Evolutionary conservation across 495 filamentous ascomycete species (phyloP), one percentile per base, ranked within the genome.

Genomic region (Aspergillus leporis): DNA sequence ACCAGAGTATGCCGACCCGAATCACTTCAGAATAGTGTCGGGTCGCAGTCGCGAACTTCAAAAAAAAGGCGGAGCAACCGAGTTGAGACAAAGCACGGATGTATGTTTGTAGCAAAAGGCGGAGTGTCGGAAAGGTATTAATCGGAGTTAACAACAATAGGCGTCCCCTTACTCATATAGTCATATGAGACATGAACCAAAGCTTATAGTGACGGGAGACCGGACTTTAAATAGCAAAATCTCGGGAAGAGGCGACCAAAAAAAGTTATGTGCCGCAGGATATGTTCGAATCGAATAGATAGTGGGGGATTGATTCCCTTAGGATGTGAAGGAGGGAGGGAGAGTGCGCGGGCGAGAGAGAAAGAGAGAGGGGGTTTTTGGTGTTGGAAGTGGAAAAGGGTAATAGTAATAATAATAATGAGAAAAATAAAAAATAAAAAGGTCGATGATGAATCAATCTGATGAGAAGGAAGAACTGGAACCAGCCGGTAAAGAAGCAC

Each of bases 341-440:
- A 45, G 60, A 66, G 21, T 19, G 40, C 5, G 40, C 16, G 10
- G 18, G 61, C 65, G 63, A 63, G 60, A 51, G 59, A 36, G 10
- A 38, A 28, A 60, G 53, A 22, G 45, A 41, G 32, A 46, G 31
- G 19, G 18, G 63, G n/a, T n/a, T n/a, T n/a, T n/a, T n/a, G n/a
- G n/a, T n/a, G n/a, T n/a, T n/a, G n/a, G n/a, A n/a, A 66, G 55
- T 18, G 36, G 46, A 60, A 52, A n/a, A 59, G 56, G 59, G 52
- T 46, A 60, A 51, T 36, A 40, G 8, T 58, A 62, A 56, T 55
- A 48, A 50, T 62, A 60, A 56, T 53, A 64, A 61, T 28, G 54
- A 53, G 55, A 70, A 50, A 66, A 68, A 47, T 7, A 23, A n/a
- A 23, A 22, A 41, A 18, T 16, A 41, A 18, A 41, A 16, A n/a